Base-by-base conservation (phyloP, 208 protist genomes). In the Spongospora subterranea region DNA sequence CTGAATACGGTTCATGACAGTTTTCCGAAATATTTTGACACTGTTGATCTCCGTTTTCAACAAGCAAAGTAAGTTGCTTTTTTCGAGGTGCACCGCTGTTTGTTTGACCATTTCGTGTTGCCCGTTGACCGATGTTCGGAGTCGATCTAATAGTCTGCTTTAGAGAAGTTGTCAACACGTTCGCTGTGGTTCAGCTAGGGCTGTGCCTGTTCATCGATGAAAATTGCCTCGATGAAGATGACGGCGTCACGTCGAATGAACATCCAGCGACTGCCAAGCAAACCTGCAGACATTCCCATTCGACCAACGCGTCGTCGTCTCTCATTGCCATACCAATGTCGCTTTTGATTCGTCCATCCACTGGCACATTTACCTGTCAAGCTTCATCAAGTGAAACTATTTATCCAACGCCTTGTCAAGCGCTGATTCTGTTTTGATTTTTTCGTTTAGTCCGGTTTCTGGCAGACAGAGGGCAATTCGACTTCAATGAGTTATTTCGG, bases 401-500 rank as follows among this genome's bases (percentile, higher is more conserved):
- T 60, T 6, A 60, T 60, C 6, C 6, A 29, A 29, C 50, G 24
- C 50, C 6, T 29, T 29, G 50, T 24, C 24, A 29, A 29, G 50
- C 50, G 6, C 13, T 29, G 24, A 60, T 6, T 60, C 50, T 60
- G 50, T n/a, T n/a, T n/a, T n/a, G n/a, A n/a, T n/a, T n/a, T n/a
- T n/a, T n/a, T n/a, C n/a, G n/a, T n/a, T n/a, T 24, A 60, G 50
- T 82, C n/a, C 71, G 71, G 71, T 82, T 82, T 43, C 71, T 82
- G 6, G 71, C n/a, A 40, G 71, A 82, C 17, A 13, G 35, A 20
- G 71, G 71, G 13, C 71, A 43, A 43, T 82, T 82, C 71, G 71
- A 82, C n/a, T 82, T 82, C n/a, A 82, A 82, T n/a, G 71, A 82
- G 35, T 43, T 82, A n/a, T 82, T 82, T 43, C 71, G 71, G 6